Evolutionary conservation across 257 asterid genomes (phyloP), one percentile per base, ranked within the genome.

Genomic region (Osmanthus fragrans): DNA sequence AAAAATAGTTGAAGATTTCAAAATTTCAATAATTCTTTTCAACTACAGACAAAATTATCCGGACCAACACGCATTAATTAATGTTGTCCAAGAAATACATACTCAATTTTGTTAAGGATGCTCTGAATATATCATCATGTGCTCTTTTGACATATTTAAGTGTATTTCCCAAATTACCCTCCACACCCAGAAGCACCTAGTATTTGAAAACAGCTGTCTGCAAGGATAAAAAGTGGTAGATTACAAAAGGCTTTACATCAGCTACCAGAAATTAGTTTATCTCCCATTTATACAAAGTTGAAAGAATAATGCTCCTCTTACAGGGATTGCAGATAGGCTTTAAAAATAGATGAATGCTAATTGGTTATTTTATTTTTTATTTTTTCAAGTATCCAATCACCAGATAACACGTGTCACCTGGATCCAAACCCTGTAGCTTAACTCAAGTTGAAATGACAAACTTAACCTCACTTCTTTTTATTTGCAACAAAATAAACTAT

Each of bases 261-360:
- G n/a, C 73, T 75, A 40, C 32, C 63, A 37, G 45, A 40, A 75
- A 75, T 25, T 64, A 75, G 79, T 51, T 4, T 47, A 67, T 42
- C 54, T 76, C 18, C 9, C 25, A 66, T 66, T 42, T 19, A 29
- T 76, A 27, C 32, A 23, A 65, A 76, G 47, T 32, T 15, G 69
- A 68, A 45, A 25, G n/a, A n/a, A n/a, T n/a, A n/a, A n/a, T n/a
- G n/a, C n/a, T n/a, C n/a, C n/a, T n/a, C n/a, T n/a, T n/a, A n/a
- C n/a, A n/a, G n/a, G n/a, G n/a, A n/a, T n/a, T n/a, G n/a, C n/a
- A n/a, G n/a, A n/a, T n/a, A n/a, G n/a, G n/a, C n/a, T n/a, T n/a
- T n/a, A n/a, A n/a, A n/a, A n/a, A n/a, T n/a, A n/a, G n/a, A n/a
- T n/a, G n/a, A n/a, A n/a, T n/a, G n/a, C n/a, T n/a, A n/a, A n/a